These are phyloP conservation scores for Mycothermus thermophilus DNA, from an alignment of 495 filamentous ascomycete genomes.

Conservation along the genomic window DNA sequence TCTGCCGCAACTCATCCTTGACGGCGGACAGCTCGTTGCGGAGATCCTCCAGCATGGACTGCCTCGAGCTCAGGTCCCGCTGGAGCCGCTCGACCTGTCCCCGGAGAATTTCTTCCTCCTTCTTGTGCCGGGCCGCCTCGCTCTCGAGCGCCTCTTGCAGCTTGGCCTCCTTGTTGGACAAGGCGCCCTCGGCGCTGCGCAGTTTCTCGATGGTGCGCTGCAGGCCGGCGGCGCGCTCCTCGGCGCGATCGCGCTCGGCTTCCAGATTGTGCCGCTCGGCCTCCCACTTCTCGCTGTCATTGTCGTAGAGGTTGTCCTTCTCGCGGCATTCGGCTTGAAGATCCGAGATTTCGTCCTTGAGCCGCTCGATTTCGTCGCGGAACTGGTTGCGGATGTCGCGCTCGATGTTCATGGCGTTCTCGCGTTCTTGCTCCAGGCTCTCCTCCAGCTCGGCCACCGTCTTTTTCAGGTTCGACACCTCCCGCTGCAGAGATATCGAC, in stretches of 20 bases:
- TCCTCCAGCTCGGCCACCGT: slow-evolving; percentile 45
- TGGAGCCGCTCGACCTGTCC: slow-evolving; percentile 35
- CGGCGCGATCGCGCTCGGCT: slow-evolving; percentile 49
- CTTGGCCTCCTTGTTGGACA: slow-evolving; percentile 50
- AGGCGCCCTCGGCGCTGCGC: slow-evolving; percentile 51
- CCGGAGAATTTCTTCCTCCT: slow-evolving; percentile 23
- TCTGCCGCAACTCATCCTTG: slow-evolving; percentile 54
- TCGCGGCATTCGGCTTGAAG: slow-evolving; percentile 61
- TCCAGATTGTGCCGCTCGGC: slow-evolving; percentile 49
- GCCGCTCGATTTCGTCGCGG: slow-evolving; percentile 45
- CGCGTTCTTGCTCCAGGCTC: slow-evolving; percentile 44
- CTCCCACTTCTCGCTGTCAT: slow-evolving; percentile 60
- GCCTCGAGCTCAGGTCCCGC: slow-evolving; percentile 29
- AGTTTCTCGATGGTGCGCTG: slow-evolving; percentile 59
- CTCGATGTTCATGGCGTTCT: slow-evolving; percentile 43
- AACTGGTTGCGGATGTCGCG: slow-evolving; percentile 44
- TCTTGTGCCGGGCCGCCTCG: slow-evolving; percentile 30
- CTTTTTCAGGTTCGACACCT: slow-evolving; percentile 42
- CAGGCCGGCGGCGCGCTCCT: slow-evolving; percentile 54
- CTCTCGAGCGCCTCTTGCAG: slow-evolving; percentile 40
- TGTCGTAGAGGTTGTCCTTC: slow-evolving; percentile 54
- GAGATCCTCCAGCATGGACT: slow-evolving; percentile 28
- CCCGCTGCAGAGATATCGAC: slow-evolving; percentile 50
- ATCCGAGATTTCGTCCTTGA: slow-evolving; percentile 51
- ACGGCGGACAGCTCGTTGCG: slow-evolving; percentile 39